These are phyloP conservation scores for Ciborinia camelliae DNA, from an alignment of 2,329 filamentous ascomycete species.

Conservation along the genomic window DNA sequence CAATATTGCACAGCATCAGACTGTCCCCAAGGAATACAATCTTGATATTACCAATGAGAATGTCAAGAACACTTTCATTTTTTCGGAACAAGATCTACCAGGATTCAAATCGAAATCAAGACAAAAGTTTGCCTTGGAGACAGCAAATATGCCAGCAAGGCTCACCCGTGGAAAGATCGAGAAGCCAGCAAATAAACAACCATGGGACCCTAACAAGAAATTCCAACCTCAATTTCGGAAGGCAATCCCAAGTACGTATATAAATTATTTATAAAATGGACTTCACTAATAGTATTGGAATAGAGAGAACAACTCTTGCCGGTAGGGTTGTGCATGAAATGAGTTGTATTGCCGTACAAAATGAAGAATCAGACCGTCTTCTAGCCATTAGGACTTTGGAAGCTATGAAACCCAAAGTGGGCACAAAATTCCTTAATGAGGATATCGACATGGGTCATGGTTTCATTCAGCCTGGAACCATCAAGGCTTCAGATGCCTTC, in stretches of 20 bases:
- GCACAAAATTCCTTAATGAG: constrained; percentile 44
- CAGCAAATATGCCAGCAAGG: constrained; percentile 56
- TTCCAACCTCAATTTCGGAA: constrained; percentile 64
- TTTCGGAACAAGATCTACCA: constrained; percentile 88
- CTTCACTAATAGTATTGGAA: constrained; percentile 35
- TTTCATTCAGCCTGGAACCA: constrained; percentile 57
- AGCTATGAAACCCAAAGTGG: constrained; percentile 56
- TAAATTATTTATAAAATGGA: background rate
- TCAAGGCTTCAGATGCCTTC: constrained; percentile 44
- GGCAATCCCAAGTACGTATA: constrained; percentile 65
- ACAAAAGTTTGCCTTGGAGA: constrained; percentile 52
- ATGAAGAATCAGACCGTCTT: constrained; percentile 63
- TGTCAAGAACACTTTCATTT: constrained; percentile 86
- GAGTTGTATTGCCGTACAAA: constrained; percentile 68
- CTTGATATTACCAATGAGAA: constrained; percentile 64
- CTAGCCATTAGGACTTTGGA: constrained; percentile 57
- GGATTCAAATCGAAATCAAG: constrained; percentile 64
- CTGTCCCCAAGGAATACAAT: constrained; percentile 84
- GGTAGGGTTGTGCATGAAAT: constrained; percentile 74
- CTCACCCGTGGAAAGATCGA: constrained; percentile 46
- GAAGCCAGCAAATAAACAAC: constrained; percentile 44
- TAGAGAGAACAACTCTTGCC: constrained; percentile 71
- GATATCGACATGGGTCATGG: constrained; percentile 35
- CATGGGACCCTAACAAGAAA: constrained; percentile 47
- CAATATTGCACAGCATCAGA: constrained; percentile 63